Conservation (phyloP, 495 filamentous ascomycete species). For the Tuber indicum region DNA sequence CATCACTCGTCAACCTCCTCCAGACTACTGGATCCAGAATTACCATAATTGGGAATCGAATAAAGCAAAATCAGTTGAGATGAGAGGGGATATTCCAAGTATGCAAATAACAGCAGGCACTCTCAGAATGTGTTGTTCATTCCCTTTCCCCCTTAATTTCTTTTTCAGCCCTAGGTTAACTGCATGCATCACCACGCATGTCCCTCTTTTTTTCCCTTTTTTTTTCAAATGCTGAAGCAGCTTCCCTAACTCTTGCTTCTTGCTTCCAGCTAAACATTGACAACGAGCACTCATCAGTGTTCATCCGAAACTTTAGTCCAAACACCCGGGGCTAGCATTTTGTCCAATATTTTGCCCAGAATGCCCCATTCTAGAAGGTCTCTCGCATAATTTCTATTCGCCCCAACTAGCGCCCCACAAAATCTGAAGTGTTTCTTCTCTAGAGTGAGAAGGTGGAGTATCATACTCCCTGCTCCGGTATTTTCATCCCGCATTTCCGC, state of each 20-base stretch:
- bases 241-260: neutral
- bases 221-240: neutral
- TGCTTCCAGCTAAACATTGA: conserved; percentile 14
- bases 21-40: neutral
- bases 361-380: conserved; percentile 9
- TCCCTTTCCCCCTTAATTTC: neutral
- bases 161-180: conserved; percentile 25
- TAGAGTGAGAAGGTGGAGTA: neutral
- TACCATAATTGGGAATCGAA: neutral
- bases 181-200: conserved; percentile 16
- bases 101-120: conserved; percentile 10
- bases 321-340: conserved; percentile 8
- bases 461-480: neutral
- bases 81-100: conserved; percentile 14
- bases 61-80: conserved; percentile 21
- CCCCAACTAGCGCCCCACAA: neutral
- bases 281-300: conserved; percentile 27
- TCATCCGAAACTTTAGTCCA: conserved; percentile 29
- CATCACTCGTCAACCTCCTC: conserved; percentile 22
- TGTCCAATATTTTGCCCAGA: conserved; percentile 8
- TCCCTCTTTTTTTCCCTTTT: neutral
- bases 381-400: neutral
- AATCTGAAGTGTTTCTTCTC: neutral
- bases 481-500: neutral
- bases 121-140: conserved; percentile 16